Base-by-base conservation (phyloP, 2,329 filamentous ascomycete species). In the Cladosporium oxysporum region DNA sequence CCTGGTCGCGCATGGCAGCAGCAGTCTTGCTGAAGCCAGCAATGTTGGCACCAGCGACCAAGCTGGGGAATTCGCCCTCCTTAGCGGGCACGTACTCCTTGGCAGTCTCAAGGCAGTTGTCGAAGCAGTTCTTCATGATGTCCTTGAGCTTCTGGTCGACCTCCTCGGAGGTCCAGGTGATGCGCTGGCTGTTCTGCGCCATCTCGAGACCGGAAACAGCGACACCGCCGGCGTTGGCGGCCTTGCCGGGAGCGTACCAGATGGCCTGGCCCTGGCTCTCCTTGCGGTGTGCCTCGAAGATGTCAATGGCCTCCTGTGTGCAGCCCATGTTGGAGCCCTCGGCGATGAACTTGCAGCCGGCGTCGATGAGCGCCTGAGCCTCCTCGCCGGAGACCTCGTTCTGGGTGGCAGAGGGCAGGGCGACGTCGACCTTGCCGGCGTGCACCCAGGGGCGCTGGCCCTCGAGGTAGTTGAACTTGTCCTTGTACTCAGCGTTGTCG, bases 291-390 rank as follows among this genome's bases (percentile, higher is more conserved):
- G 85, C 86, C 87, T 98, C 94, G 79, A 98, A 98, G 71, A 92
- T 84, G 75, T 97, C 91, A 75, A 99, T 97, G 72, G 94, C 94
- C 71, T 91, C 93, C 82, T 95, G 92, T 37, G 93, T 97, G 85
- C 93, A 97, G 70, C 95, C 95, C 95, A 99, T 98, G 88, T 98
- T 98, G 82, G 91, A 95, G 66, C 95, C 95, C 83, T 99, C 95
- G 66, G 95, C 95, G 71, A 98, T 90, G 84, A 92, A 96, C 78
- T 90, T 88, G 76, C 86, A 87, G 72, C 94, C 94, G 67, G 86
- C 86, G 59, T 85, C 85, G 67, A 97, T 87, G 53, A 98, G 87
- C 21, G 87, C 88, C 83, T 92, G 84, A 62, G 93, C 95, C 85
- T 99, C 95, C 74, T 95, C 92, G 77, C 89, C 88, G 76, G 87